phyloP scores from a whole-genome alignment of 257 asterid species.

The Capsicum chinense region DNA sequence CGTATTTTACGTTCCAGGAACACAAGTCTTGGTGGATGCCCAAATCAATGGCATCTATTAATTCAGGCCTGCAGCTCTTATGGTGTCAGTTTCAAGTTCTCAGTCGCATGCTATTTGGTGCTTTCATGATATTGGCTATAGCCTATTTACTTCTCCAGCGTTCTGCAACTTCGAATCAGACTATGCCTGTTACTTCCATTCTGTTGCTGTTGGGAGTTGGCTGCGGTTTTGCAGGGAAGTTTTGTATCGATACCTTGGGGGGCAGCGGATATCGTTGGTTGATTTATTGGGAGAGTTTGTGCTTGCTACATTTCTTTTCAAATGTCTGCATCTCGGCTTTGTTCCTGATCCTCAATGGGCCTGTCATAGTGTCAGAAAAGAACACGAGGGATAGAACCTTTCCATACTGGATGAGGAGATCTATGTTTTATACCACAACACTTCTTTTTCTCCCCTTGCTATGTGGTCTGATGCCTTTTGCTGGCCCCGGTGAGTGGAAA shows the following conservation, averaged over 20 bases:
- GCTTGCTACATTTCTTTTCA: constrained; percentile 69
- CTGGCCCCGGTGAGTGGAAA: constrained; percentile 72
- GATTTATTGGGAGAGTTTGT: constrained; percentile 65
- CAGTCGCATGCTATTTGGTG: constrained; percentile 73
- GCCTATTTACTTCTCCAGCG: constrained; percentile 67
- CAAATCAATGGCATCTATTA: constrained; percentile 56
- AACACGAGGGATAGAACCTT: constrained; percentile 26
- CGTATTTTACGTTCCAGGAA: constrained; percentile 45
- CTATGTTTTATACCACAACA: constrained; percentile 40
- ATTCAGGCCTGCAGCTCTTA: constrained; percentile 65
- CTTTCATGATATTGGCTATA: constrained; percentile 58
- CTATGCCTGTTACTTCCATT: constrained; percentile 86
- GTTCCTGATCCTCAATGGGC: constrained; percentile 64
- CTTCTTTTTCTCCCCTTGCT: constrained; percentile 64
- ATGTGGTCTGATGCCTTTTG: constrained; percentile 90
- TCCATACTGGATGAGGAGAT: constrained; percentile 68
- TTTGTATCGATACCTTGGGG: constrained; percentile 82
- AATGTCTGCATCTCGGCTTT: constrained; percentile 55
- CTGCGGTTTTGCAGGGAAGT: constrained; percentile 77
- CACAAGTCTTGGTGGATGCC: constrained; percentile 88
- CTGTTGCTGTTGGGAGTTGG: constrained; percentile 62
- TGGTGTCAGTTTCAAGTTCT: constrained; percentile 73
- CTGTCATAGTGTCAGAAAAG: constrained; percentile 51
- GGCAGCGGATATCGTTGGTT: constrained; percentile 81
- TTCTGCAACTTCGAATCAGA: constrained; percentile 62